A percentile compares a stretch with the other conserved stretches of the same genome.
phyloP scores from a whole-genome alignment of 768 basidiomycete genomes.

The Lactarius sanguifluus region DNA sequence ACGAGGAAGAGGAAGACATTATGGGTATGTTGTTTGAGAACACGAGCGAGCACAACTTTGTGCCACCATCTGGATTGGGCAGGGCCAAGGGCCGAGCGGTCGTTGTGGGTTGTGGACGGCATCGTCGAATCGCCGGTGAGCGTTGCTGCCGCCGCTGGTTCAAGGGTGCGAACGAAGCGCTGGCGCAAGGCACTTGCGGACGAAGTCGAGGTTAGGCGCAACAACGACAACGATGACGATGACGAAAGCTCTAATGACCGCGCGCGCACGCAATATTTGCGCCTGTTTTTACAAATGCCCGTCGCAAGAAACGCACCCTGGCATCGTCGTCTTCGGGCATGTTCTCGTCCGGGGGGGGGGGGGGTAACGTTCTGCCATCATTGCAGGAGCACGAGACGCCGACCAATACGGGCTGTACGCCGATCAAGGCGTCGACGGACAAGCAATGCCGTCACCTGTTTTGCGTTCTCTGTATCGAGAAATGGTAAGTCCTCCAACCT shows the following conservation, averaged over 20 bases:
- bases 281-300: neutral
- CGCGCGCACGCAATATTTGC: neutral
- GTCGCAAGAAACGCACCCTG: neutral
- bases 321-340: neutral
- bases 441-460: neutral
- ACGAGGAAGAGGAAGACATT: too few species aligned
- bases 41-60: too few species aligned
- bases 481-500: conserved; percentile 1
- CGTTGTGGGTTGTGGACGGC: neutral
- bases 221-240: neutral
- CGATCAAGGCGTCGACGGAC: neutral
- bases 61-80: too few species aligned
- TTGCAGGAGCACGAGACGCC: conserved; percentile 10
- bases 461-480: conserved; percentile 28
- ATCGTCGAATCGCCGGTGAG: neutral
- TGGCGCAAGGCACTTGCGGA: conserved; percentile 21
- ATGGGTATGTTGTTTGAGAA: too few species aligned
- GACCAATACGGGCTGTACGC: conserved; percentile 23
- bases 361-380: conserved; percentile 21
- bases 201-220: too few species aligned
- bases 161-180: conserved; percentile 10
- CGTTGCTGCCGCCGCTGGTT: neutral
- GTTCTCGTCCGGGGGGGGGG: too few species aligned
- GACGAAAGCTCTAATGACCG: too few species aligned
- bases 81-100: too few species aligned